Evolutionary conservation across 768 basidiomycete genomes (phyloP), one percentile per base, ranked within the genome.

Genomic region (Crucibulum laeve): DNA sequence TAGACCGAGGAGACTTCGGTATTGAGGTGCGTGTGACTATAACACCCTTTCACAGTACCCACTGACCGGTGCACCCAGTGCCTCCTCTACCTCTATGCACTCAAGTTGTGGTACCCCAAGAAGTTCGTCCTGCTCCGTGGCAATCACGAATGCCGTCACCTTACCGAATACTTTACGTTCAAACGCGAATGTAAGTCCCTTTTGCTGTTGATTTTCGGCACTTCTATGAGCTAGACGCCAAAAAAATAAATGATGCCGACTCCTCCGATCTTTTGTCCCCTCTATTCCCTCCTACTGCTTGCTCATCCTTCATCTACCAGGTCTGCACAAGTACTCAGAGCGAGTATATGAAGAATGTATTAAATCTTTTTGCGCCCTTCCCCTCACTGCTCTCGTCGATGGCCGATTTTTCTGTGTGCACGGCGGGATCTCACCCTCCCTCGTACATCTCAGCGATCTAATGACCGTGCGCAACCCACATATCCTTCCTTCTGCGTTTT

Each of bases 81-180:
- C 62, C 73, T 98, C 8, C 65, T 98, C 36, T 97, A 95, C 66
- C 77, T 98, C 18, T 98, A 92, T 67, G 73, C 90, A 10, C 79
- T 96, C 65, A 98, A 97, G 69, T 81, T 98, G 35, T 84, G 84
- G 73, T 86, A 86, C 54, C 95, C 95, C 3, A 76, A 75, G 49
- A 85, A 84, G 25, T 70, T 98, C 35, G 79, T 82, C 46, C 74
- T 98, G 24, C 74, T 98, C 25, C 83, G 95, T 38, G 95, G 95
- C 6, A 98, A 97, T 61, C 95, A 98, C 67, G 95, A 98, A 72
- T 98, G 95, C 61, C 80, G 86, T 26, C 94, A 98, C 68, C 71
- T 98, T 37, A 98, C 95, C 2, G 92, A 94, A 65, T 96, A 94
- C 62, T 97, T 97, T 59, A 97, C 95, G 6, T 98, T 98, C 73